Conservation (phyloP, 2,329 filamentous ascomycete genomes). For the Boeremia lycopersici region DNA sequence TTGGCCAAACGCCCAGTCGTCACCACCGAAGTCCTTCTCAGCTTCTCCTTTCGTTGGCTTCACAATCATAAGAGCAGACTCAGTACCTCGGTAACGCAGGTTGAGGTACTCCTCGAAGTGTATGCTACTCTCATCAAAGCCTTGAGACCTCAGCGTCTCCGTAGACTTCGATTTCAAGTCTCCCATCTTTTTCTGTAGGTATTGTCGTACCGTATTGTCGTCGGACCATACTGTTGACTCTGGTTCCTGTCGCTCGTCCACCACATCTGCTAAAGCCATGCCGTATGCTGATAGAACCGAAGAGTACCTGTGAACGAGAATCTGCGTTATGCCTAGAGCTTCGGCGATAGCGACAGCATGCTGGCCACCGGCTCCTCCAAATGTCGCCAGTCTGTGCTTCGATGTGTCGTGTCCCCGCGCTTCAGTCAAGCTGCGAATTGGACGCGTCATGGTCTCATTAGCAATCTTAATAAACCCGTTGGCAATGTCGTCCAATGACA, state of each 20-base stretch:
- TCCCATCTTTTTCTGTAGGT: slow-evolving; percentile 75
- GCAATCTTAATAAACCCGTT: slow-evolving; percentile 89
- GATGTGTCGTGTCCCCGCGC: slow-evolving; percentile 91
- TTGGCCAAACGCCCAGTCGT: slow-evolving; percentile 81
- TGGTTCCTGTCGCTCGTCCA: slow-evolving; percentile 86
- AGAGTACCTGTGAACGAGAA: slow-evolving; percentile 84
- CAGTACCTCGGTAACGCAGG: slow-evolving; percentile 88
- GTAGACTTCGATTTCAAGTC: slow-evolving; percentile 79
- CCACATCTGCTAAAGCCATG: slow-evolving; percentile 91
- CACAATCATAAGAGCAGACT: slow-evolving; percentile 88
- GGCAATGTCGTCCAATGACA: slow-evolving; percentile 83
- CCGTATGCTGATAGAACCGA: slow-evolving; percentile 90
- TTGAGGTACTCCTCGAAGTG: slow-evolving; percentile 92
- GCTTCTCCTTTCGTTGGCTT: slow-evolving; percentile 70
- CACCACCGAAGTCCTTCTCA: slow-evolving; percentile 63
- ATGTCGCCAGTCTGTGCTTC: slow-evolving; percentile 87
- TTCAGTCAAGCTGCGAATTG: slow-evolving; percentile 88
- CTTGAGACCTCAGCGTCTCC: slow-evolving; percentile 72
- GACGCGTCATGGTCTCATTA: slow-evolving; percentile 89
- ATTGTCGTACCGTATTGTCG: slow-evolving; percentile 61
- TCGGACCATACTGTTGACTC: slow-evolving; percentile 67
- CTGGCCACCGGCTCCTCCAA: slow-evolving; percentile 89
- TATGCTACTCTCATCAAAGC: slow-evolving; percentile 75
- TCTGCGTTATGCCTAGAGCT: slow-evolving; percentile 81
- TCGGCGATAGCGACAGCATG: slow-evolving; percentile 91